Base-by-base conservation (phyloP, 345 rosid genomes). In the Salix brachista region DNA sequence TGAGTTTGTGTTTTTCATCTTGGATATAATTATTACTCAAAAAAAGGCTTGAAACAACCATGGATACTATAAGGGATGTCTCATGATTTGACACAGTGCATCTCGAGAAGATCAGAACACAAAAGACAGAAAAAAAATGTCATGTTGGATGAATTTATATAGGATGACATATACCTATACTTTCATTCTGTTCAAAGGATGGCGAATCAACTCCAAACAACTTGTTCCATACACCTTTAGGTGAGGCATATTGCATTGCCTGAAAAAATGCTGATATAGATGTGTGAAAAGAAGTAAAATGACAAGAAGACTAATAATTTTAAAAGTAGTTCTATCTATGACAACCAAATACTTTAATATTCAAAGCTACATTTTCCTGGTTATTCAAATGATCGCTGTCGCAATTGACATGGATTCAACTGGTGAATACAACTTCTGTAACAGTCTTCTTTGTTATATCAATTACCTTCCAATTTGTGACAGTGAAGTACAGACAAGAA, bases 231-330 rank as follows among this genome's bases (percentile, higher is more conserved):
- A 94, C 70, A 80, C 92, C 95, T 87, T 92, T 89, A 17, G 95
- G 97, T 58, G 98, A 92, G 78, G 91, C 88, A 88, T 91, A 94
- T 70, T 92, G 97, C 95, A 94, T 92, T 79, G 97, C 91, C 98
- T 94, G 82, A 28, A 84, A 79, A 58, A 41, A 36, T 60, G 4
- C 28, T 7, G 3, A 60, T 21, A 60, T n/a, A 14, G 17, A 13
- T 46, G 50, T 46, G 1, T 46, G 50, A 46, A 14, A 46, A 46
- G 18, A 46, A 46, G 18, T 46, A 46, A 46, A 46, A 46, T 46
- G 50, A 46, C 50, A 46, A 13, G 18, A 46, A 46, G 44, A 41
- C 14, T 44, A 44, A 44, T 44, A 44, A 52, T n/a, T 21, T 72
- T 12, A 30, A 34, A 16, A 36, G 2, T 13, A 12, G 8, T 56